These are phyloP conservation scores for Malus asiatica DNA, from an alignment of 306 rosid species.

Conservation along the genomic window DNA sequence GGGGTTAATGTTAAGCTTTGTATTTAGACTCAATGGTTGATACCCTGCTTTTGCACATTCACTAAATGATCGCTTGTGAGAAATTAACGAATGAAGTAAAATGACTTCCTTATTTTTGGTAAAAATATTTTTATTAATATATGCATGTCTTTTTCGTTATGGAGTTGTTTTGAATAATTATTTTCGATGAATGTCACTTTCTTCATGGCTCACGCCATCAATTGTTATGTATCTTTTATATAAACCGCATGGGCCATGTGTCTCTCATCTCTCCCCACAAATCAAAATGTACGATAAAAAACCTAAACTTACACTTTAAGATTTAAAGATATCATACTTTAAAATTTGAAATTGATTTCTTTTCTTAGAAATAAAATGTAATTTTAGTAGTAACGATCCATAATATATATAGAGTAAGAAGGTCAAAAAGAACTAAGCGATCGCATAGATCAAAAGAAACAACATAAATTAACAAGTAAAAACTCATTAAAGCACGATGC, in stretches of 20 bases:
- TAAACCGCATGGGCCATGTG: not conserved
- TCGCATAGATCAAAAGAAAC: too few relatives aligned
- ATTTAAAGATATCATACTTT: not conserved
- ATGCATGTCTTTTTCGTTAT: not conserved
- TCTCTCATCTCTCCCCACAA: not conserved
- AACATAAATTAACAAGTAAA: too few relatives aligned
- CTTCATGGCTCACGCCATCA: conserved; percentile 11
- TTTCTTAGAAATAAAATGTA: too few relatives aligned
- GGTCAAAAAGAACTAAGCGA: too few relatives aligned
- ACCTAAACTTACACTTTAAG: not conserved
- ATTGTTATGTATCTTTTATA: not conserved
- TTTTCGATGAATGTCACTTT: not conserved
- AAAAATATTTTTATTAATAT: not conserved
- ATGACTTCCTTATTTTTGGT: not conserved
- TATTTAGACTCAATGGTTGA: not conserved
- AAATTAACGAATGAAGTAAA: not conserved
- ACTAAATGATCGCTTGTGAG: not conserved
- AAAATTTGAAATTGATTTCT: not conserved
- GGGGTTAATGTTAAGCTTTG: too few relatives aligned
- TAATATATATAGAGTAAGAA: too few relatives aligned
- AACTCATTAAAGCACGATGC: too few relatives aligned
- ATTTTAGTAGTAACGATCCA: too few relatives aligned
- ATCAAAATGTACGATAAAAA: not conserved
- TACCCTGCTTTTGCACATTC: not conserved
- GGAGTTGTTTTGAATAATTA: not conserved